Percentiles rank a stretch among this genome's conserved stretches.
phyloP scores from a whole-genome alignment of 192 early-diverging fungal genomes.

The Linnemannia zychae region DNA sequence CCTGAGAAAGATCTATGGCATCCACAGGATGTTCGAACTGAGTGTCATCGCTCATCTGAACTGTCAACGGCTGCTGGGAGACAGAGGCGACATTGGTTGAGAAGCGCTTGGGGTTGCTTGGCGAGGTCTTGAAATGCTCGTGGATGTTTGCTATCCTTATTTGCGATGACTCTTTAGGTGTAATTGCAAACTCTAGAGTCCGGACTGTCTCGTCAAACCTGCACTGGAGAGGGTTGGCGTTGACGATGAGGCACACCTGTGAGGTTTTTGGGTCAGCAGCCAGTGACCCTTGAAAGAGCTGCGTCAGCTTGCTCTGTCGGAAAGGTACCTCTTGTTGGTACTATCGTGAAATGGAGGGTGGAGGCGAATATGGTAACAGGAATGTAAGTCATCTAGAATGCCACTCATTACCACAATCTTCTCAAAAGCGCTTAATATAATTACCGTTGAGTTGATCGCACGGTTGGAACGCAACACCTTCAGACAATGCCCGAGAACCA shows the following conservation, averaged over 20 bases:
- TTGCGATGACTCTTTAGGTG: conserved; percentile 58
- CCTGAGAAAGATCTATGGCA: neutral
- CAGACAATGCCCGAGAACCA: conserved; percentile 81
- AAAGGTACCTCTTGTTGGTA: conserved; percentile 67
- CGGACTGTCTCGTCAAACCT: conserved; percentile 67
- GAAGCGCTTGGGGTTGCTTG: neutral
- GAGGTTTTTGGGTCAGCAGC: conserved; percentile 56
- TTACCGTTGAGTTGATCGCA: conserved; percentile 50
- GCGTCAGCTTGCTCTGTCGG: conserved; percentile 76
- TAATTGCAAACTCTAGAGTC: conserved; percentile 74
- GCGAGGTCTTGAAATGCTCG: neutral
- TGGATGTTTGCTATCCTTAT: neutral
- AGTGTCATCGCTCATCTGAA: neutral
- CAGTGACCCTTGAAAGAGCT: conserved; percentile 73
- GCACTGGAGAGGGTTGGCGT: conserved; percentile 71
- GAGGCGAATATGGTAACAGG: neutral
- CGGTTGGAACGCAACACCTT: conserved; percentile 72
- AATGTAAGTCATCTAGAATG: neutral
- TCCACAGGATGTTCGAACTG: neutral
- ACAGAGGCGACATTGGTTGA: neutral
- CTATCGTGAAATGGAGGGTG: conserved; percentile 13
- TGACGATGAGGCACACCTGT: conserved; percentile 68
- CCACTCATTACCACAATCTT: no score
- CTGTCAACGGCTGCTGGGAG: neutral
- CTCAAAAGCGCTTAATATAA: neutral